Conservation (phyloP, 345 rosid genomes). For the Ceriops zippeliana region DNA sequence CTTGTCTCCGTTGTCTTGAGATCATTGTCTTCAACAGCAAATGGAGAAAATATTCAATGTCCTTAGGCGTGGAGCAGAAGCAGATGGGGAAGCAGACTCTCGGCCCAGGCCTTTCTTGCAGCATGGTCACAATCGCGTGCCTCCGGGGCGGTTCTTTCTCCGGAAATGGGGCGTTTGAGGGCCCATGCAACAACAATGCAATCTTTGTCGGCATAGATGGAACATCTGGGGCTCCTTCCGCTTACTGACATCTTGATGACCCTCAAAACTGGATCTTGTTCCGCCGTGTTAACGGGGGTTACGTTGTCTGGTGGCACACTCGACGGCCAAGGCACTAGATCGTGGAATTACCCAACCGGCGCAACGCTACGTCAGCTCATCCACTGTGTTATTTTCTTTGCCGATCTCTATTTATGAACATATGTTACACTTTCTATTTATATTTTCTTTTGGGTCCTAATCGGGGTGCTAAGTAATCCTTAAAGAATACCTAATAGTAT, state of each 20-base stretch:
- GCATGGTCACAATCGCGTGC: conserved; percentile 49
- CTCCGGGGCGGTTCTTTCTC: conserved; percentile 45
- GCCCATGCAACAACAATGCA: conserved; percentile 50
- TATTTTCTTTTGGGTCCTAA: no score
- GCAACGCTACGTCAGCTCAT: conserved; percentile 42
- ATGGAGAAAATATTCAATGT: conserved; percentile 37
- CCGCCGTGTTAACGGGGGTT: conserved; percentile 37
- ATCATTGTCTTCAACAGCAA: neutral
- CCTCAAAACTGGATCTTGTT: conserved; percentile 56
- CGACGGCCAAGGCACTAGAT: conserved; percentile 51
- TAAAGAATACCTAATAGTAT: no score
- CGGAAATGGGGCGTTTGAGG: conserved; percentile 37
- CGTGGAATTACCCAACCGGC: conserved; percentile 53
- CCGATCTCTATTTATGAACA: neutral
- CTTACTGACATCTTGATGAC: conserved; percentile 42
- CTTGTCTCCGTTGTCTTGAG: conserved; percentile 10
- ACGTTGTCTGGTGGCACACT: conserved; percentile 43
- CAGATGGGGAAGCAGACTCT: conserved; percentile 50
- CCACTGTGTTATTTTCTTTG: no score
- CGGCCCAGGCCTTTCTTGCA: conserved; percentile 39
- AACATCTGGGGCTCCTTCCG: conserved; percentile 53
- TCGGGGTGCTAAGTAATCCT: no score
- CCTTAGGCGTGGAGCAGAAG: conserved; percentile 44
- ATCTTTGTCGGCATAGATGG: conserved; percentile 41
- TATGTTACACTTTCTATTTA: no score